Conservation (phyloP, 2,329 filamentous ascomycete genomes). For the Canariomyces notabilis region DNA sequence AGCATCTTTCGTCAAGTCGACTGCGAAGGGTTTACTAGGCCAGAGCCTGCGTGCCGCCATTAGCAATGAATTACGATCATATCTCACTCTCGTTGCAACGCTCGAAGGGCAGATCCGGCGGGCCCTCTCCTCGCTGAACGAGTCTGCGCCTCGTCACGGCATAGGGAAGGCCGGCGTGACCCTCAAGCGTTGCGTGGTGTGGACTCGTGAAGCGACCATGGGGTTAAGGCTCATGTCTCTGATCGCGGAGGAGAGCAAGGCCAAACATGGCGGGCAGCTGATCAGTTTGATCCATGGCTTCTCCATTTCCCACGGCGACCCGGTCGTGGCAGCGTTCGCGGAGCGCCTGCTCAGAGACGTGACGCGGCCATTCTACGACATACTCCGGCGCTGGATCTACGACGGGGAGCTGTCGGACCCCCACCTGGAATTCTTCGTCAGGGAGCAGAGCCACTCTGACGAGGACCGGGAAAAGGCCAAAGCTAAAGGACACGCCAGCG, state of each 20-base stretch:
- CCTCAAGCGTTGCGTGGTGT: conserved; percentile 89
- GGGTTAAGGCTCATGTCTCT: conserved; percentile 87
- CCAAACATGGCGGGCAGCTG: conserved; percentile 78
- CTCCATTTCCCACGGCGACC: conserved; percentile 89
- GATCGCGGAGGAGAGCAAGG: conserved; percentile 86
- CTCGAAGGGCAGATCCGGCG: conserved; percentile 87
- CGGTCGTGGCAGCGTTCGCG: conserved; percentile 88
- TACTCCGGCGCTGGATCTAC: conserved; percentile 95
- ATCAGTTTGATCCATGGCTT: conserved; percentile 92
- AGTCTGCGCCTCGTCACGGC: conserved; percentile 59
- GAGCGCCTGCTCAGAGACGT: conserved; percentile 82
- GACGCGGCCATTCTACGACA: conserved; percentile 92
- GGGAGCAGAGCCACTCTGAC: conserved; percentile 63
- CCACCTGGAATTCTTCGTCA: conserved; percentile 91
- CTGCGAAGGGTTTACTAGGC: conserved; percentile 76
- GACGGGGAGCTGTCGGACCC: conserved; percentile 97
- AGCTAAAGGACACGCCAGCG: conserved; percentile 68
- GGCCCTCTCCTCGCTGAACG: conserved; percentile 69
- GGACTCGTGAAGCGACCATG: conserved; percentile 97
- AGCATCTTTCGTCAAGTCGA: conserved; percentile 74
- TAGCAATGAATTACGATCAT: conserved; percentile 77
- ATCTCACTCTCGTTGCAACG: conserved; percentile 84
- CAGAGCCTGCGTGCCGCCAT: conserved; percentile 90
- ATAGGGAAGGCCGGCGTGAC: conserved; percentile 87
- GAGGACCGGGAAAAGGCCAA: conserved; percentile 42